Conservation (phyloP, 352 stramenopile genomes). For the Globisporangium alternatum region DNA sequence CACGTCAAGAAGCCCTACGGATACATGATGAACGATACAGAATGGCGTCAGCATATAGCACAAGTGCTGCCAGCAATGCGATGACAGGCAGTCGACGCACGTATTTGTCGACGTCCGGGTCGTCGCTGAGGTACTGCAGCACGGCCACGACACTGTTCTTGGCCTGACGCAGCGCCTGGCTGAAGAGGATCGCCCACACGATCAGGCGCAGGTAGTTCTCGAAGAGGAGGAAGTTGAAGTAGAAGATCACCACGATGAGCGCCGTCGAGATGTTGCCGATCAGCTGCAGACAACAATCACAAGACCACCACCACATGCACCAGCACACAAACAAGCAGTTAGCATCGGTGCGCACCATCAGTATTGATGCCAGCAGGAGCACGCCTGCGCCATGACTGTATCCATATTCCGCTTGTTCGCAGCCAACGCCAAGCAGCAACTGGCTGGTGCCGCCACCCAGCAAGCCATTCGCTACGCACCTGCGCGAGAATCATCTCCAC, state of each 20-base stretch:
- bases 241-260: constrained; percentile 82
- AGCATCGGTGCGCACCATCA: neutral
- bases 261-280: constrained; percentile 87
- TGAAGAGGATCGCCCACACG: constrained; percentile 86
- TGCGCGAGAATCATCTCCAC: constrained; percentile 83
- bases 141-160: constrained; percentile 85
- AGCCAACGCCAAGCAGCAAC: neutral
- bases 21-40: neutral
- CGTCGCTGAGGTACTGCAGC: constrained; percentile 82
- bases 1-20: constrained; percentile 77
- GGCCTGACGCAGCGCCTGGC: constrained; percentile 77
- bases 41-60: neutral
- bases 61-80: neutral
- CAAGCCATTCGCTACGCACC: constrained; percentile 27
- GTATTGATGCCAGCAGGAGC: neutral
- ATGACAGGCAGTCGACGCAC: constrained; percentile 31
- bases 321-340: neutral
- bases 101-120: constrained; percentile 66
- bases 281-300: constrained; percentile 31
- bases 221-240: constrained; percentile 90
- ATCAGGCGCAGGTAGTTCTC: constrained; percentile 88
- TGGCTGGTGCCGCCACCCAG: neutral
- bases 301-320: constrained; percentile 4
- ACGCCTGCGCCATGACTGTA: neutral
- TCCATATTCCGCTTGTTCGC: neutral